Evolutionary conservation across 495 filamentous ascomycete genomes (phyloP).

Genomic region (Aspergillus diversus): DNA sequence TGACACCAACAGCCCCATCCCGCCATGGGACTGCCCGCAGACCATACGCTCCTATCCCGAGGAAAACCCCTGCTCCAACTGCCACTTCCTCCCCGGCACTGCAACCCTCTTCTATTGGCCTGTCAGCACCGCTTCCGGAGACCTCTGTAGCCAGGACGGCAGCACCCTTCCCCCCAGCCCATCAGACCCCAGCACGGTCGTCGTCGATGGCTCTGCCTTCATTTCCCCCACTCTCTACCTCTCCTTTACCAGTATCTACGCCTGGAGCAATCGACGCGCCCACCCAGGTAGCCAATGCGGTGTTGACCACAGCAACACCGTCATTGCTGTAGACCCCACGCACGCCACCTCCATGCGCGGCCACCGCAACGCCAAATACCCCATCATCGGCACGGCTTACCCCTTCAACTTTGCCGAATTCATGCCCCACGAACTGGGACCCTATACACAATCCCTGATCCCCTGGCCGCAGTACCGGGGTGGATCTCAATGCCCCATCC

Average conservation of each 20-base stretch:
- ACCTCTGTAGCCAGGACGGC: slow-evolving; percentile 30
- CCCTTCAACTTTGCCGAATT: slow-evolving; percentile 34
- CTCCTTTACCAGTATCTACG: slow-evolving; percentile 33
- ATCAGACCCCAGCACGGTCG: slow-evolving; percentile 28
- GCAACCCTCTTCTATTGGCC: slow-evolving; percentile 39
- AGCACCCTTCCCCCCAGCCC: slow-evolving; percentile 23
- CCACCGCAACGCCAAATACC: slow-evolving; percentile 32
- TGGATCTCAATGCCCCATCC: slow-evolving; percentile 28
- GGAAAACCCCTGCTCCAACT: slow-evolving; percentile 26
- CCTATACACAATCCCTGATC: slow-evolving; percentile 27
- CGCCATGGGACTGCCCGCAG: slow-evolving; percentile 21
- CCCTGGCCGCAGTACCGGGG: slow-evolving; percentile 32
- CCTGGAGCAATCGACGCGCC: slow-evolving; percentile 28
- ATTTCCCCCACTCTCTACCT: slow-evolving; percentile 31
- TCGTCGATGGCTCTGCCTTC: slow-evolving; percentile 29
- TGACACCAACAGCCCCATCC: slow-evolving; percentile 30
- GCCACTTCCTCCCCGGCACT: slow-evolving; percentile 31
- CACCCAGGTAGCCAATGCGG: slow-evolving; percentile 29
- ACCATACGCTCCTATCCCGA: slow-evolving; percentile 22
- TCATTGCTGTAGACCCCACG: slow-evolving; percentile 25
- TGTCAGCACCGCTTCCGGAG: slow-evolving; percentile 27
- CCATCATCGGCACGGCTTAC: slow-evolving; percentile 25
- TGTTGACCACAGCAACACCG: slow-evolving; percentile 22
- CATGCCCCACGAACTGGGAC: slow-evolving; percentile 25
- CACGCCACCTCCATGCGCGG: slow-evolving; percentile 23